These are phyloP conservation scores for Lentinula guzmanii DNA, from an alignment of 768 basidiomycete species.

Conservation along the genomic window DNA sequence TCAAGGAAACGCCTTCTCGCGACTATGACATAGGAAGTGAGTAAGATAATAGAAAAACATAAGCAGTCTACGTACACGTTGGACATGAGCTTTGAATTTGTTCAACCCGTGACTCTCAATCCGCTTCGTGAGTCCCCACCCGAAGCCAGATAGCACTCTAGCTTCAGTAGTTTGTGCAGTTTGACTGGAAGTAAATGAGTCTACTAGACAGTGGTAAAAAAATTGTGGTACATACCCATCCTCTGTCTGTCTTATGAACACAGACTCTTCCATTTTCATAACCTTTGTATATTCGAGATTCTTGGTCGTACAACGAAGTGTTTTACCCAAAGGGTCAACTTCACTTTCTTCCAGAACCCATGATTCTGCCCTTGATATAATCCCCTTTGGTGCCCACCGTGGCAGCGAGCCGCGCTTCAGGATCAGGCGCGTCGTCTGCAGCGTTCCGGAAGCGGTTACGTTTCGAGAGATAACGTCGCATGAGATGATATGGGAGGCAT, in stretches of 20 bases:
- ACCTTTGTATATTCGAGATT: slow-evolving; percentile 94
- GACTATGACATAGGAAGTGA: slow-evolving; percentile 41
- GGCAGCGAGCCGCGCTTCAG: slow-evolving; percentile 90
- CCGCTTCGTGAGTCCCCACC: slow-evolving; percentile 82
- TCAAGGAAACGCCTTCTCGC: slow-evolving; percentile 81
- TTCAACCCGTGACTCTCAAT: slow-evolving; percentile 85
- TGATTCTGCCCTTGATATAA: slow-evolving; percentile 79
- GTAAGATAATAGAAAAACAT: not conserved
- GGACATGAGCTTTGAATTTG: slow-evolving; percentile 82
- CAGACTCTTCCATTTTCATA: slow-evolving; percentile 86
- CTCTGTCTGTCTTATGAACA: slow-evolving; percentile 58
- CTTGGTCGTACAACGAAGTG: slow-evolving; percentile 72
- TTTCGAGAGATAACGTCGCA: slow-evolving; percentile 91
- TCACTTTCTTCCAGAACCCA: slow-evolving; percentile 97
- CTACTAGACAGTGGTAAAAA: not conserved
- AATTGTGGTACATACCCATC: slow-evolving; percentile 53
- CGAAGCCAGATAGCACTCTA: slow-evolving; percentile 80
- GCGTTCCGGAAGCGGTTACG: slow-evolving; percentile 64
- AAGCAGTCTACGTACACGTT: slow-evolving; percentile 48
- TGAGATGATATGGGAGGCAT: slow-evolving; percentile 87
- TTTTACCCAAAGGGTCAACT: slow-evolving; percentile 77
- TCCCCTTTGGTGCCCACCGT: slow-evolving; percentile 82
- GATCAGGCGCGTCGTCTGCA: slow-evolving; percentile 86
- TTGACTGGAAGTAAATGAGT: slow-evolving; percentile 38
- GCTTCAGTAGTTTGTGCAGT: slow-evolving; percentile 85